phyloP scores from a whole-genome alignment of 768 basidiomycete species.

The Cubamyces lactineus region DNA sequence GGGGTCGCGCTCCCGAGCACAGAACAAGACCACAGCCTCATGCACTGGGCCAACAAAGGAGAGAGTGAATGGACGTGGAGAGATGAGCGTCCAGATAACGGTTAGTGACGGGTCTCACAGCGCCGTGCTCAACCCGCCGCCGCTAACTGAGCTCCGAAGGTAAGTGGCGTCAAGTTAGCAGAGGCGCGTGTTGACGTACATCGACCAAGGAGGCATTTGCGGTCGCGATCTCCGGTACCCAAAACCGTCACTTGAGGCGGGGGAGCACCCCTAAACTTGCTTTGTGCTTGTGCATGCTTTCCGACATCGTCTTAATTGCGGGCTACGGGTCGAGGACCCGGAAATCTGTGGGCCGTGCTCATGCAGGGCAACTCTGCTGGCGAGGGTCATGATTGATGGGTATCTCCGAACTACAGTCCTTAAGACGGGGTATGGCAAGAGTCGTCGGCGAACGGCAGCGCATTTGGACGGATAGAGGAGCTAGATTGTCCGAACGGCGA shows the following conservation, averaged over 20 bases:
- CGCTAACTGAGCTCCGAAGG: slow-evolving; percentile 16
- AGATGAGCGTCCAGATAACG: slow-evolving; percentile 22
- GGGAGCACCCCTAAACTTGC: slow-evolving; percentile 8
- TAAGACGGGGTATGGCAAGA: slow-evolving; percentile 25
- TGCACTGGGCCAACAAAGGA: slow-evolving; percentile 16
- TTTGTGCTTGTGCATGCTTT: neutral
- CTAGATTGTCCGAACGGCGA: slow-evolving; percentile 56
- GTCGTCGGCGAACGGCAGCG: slow-evolving; percentile 3
- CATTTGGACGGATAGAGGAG: slow-evolving; percentile 5
- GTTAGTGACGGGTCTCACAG: slow-evolving; percentile 11
- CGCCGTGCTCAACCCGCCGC: neutral
- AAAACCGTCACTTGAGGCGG: neutral
- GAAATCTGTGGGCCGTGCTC: slow-evolving; percentile 4
- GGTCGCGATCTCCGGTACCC: slow-evolving; percentile 16
- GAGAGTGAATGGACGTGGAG: slow-evolving; percentile 4
- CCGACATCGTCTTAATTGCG: slow-evolving; percentile 3
- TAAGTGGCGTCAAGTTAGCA: slow-evolving; percentile 17
- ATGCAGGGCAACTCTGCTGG: slow-evolving; percentile 2
- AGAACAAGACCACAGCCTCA: slow-evolving; percentile 10
- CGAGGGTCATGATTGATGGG: slow-evolving; percentile 20
- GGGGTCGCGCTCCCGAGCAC: slow-evolving; percentile 14
- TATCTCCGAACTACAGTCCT: slow-evolving; percentile 27
- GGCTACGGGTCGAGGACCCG: slow-evolving; percentile 19
- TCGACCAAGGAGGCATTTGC: slow-evolving; percentile 10
- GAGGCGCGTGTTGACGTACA: slow-evolving; percentile 17